These are phyloP conservation scores for Blakeslea trispora DNA, from an alignment of 371 early-diverging fungal species.

Conservation along the genomic window DNA sequence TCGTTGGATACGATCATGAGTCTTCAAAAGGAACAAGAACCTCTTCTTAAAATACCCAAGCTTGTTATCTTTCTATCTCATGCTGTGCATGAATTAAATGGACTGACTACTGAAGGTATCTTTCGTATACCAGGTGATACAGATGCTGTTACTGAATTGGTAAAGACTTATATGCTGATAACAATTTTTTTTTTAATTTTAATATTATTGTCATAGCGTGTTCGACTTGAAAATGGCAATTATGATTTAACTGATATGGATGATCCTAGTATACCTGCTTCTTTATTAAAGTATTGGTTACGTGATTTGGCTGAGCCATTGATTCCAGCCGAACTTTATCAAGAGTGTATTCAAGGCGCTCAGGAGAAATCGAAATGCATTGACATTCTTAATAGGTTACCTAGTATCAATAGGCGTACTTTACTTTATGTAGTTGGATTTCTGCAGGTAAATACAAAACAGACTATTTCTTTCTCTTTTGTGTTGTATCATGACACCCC, in stretches of 20 bases:
- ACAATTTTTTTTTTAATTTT: neutral
- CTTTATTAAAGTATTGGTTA: conserved; percentile 92
- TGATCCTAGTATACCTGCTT: conserved; percentile 92
- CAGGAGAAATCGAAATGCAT: conserved; percentile 60
- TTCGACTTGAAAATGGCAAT: conserved; percentile 82
- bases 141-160: conserved; percentile 85
- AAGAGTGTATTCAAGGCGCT: conserved; percentile 62
- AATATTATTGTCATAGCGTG: too few species aligned
- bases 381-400: conserved; percentile 65
- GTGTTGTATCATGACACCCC: too few species aligned
- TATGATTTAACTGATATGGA: conserved; percentile 69
- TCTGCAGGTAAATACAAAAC: conserved; percentile 68
- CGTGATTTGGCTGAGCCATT: conserved; percentile 91
- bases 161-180: conserved; percentile 28
- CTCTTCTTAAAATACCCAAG: conserved; percentile 61
- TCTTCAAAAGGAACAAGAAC: conserved; percentile 48
- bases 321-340: conserved; percentile 79
- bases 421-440: conserved; percentile 80
- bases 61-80: conserved; percentile 83
- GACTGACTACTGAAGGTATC: conserved; percentile 87
- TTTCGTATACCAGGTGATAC: conserved; percentile 96
- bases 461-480: neutral
- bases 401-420: conserved; percentile 76
- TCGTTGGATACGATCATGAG: conserved; percentile 83
- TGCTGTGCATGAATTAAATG: conserved; percentile 74